Evolutionary conservation across 345 rosid genomes (phyloP), one percentile per base, ranked within the genome.

Genomic region (Rhizophora apiculata): DNA sequence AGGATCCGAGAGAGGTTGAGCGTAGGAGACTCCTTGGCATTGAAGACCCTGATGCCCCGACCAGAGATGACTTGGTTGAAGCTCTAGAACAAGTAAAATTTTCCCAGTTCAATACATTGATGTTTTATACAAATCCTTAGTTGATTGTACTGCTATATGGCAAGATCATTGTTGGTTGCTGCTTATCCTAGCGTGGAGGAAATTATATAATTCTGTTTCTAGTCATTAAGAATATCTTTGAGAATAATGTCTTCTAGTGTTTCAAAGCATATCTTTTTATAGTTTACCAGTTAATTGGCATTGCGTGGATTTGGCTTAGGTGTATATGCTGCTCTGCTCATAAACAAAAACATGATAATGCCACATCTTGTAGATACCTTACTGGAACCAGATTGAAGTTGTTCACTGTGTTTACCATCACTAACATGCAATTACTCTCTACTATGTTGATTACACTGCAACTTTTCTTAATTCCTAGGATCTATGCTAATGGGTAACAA

Each of bases 1-100:
- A 91, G 83, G 99, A 95, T 63, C 96, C 93, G 30, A 85, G 99
- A 74, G 96, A 95, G 72, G 75, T 87, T 37, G 99, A 95, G 78
- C 82, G 96, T 62, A 86, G 87, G 76, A 88, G 89, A 66, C 82
- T 95, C 67, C 87, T 91, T 60, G 99, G 99, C 62, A 89, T 94
- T 29, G 96, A 89, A 62, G 93, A 86, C 60, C 79, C 69, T 52
- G 89, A 91, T 74, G 76, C 86, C 21, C 97, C 97, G 8, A 88
- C 95, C 2, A 84, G 97, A 71, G 96, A 94, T 3, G 98, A 89
- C 62, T 80, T 94, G 74, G 96, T 82, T 64, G 97, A 83, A 64
- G 96, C 88, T 73, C 77, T 91, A 69, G 96, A 85, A 54, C 82
- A 82, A 77, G 97, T 91, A 24, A 70, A 66, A 53, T 68, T 32